These are phyloP conservation scores for Schwanniomyces vanrijiae DNA, from an alignment of 805 yeast genomes.

Conservation along the genomic window DNA sequence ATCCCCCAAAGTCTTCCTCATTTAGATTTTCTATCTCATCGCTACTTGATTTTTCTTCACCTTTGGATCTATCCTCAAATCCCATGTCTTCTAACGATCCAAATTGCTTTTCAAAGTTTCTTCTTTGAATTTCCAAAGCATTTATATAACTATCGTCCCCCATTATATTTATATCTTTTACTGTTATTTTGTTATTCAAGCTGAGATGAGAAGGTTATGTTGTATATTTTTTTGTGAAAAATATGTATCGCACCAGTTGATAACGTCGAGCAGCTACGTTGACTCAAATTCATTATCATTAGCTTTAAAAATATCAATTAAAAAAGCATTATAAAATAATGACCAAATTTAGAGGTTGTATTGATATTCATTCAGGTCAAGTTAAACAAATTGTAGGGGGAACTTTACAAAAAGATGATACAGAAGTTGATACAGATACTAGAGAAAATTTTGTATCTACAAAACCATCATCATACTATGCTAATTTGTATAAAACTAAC, in stretches of 20 bases:
- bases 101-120: conserved; percentile 63
- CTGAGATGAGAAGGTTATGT: neutral
- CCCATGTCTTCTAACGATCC: conserved; percentile 55
- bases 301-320: neutral
- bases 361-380: conserved; percentile 91
- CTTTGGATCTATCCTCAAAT: conserved; percentile 25
- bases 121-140: conserved; percentile 52
- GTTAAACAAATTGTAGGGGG: conserved; percentile 98
- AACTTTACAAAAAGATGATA: conserved; percentile 61
- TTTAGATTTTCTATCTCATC: conserved; percentile 18
- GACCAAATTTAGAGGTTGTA: conserved; percentile 92
- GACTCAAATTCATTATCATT: neutral
- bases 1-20: conserved; percentile 9
- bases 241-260: neutral
- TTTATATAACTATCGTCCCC: conserved; percentile 26
- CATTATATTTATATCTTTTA: neutral
- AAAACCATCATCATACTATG: conserved; percentile 73
- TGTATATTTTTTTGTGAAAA: neutral
- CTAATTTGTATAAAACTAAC: conserved; percentile 61
- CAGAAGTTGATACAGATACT: conserved; percentile 24
- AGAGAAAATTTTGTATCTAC: conserved; percentile 72
- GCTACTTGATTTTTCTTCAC: conserved; percentile 7
- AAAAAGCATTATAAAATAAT: conserved; percentile 41
- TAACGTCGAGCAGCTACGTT: neutral
- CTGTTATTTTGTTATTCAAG: neutral